A percentile compares a stretch with the other conserved stretches of the same genome.
phyloP scores from a whole-genome alignment of 306 rosid genomes.

The Ammopiptanthus mongolicus region DNA sequence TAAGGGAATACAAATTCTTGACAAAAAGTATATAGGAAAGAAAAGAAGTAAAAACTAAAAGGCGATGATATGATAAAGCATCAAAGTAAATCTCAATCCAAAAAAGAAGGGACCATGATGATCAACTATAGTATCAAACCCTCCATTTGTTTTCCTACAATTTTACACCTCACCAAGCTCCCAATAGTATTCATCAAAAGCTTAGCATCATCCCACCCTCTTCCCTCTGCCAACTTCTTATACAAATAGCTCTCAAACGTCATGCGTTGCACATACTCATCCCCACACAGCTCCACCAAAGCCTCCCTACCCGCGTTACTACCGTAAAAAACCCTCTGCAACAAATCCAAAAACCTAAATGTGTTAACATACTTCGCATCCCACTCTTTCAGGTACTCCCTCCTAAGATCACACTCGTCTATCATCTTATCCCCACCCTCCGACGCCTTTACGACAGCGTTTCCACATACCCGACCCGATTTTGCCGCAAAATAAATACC shows the following conservation, averaged over 20 bases:
- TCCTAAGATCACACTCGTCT: slow-evolving; percentile 56
- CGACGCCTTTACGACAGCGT: slow-evolving; percentile 60
- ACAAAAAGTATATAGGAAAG: background rate
- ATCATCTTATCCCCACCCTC: slow-evolving; percentile 70
- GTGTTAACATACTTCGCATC: slow-evolving; percentile 51
- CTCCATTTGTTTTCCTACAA: slow-evolving; percentile 33
- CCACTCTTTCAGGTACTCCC: slow-evolving; percentile 81
- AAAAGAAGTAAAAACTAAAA: no score
- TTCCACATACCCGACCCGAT: slow-evolving; percentile 78
- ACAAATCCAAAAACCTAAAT: slow-evolving; percentile 63
- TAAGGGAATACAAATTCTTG: background rate
- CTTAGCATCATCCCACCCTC: slow-evolving; percentile 56
- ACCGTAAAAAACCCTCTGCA: slow-evolving; percentile 81
- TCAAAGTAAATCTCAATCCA: background rate
- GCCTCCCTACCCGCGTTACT: slow-evolving; percentile 77
- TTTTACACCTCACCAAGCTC: slow-evolving; percentile 58
- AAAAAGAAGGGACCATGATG: no score
- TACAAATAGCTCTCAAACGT: slow-evolving; percentile 85
- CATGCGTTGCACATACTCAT: slow-evolving; percentile 92
- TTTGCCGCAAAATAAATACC: slow-evolving; percentile 84
- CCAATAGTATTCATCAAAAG: slow-evolving; percentile 55
- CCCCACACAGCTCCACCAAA: slow-evolving; percentile 86
- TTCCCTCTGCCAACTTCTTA: slow-evolving; percentile 61
- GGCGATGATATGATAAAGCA: background rate
- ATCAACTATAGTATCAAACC: slow-evolving; percentile 17